Conservation (phyloP, 2,329 filamentous ascomycete species). For the Botryotinia convoluta region DNA sequence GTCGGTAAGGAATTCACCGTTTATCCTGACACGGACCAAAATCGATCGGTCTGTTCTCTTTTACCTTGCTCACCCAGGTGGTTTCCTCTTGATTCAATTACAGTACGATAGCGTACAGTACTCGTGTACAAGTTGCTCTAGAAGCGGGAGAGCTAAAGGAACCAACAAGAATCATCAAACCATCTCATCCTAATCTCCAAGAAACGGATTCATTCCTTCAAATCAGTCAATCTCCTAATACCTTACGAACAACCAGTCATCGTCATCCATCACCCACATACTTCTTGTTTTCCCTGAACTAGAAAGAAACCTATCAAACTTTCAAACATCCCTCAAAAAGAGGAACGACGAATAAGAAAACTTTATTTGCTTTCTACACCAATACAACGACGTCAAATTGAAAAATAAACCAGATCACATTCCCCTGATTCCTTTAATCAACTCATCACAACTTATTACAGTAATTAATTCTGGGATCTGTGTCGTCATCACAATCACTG, state of each 20-base stretch:
- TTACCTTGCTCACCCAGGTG: background rate
- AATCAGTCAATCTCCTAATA: background rate
- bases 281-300: background rate
- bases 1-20: conserved; percentile 28
- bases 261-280: background rate
- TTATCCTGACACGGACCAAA: background rate
- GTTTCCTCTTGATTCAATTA: background rate
- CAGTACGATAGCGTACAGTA: background rate
- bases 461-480: background rate
- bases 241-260: background rate
- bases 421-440: conserved; percentile 2
- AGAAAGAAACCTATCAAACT: background rate
- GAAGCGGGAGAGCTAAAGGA: background rate
- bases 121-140: background rate
- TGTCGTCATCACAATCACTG: conserved; percentile 20
- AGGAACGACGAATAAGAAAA: background rate
- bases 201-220: background rate
- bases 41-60: background rate
- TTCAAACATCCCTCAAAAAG: background rate
- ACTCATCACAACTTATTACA: background rate
- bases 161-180: background rate
- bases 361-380: background rate
- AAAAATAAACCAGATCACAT: background rate
- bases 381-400: background rate
- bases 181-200: background rate